Evolutionary conservation across 768 basidiomycete genomes (phyloP).

Genomic region (Clavulina sp.): DNA sequence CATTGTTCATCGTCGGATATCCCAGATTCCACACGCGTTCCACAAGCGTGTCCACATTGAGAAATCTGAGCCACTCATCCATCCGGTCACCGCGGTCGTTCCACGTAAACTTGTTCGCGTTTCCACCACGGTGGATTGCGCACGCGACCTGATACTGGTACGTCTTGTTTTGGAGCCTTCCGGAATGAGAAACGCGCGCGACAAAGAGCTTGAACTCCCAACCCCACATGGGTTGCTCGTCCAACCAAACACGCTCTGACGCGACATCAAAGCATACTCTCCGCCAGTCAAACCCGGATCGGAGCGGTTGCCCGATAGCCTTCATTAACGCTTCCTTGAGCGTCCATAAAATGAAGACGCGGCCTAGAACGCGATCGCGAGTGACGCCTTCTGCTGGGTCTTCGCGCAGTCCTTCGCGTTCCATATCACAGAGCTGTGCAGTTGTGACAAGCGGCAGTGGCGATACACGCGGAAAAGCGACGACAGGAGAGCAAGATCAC

Average conservation of each 20-base stretch:
- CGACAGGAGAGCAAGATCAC: neutral
- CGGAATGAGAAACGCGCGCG: slow-evolving; percentile 45
- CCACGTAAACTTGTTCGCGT: slow-evolving; percentile 9
- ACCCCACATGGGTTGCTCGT: slow-evolving; percentile 49
- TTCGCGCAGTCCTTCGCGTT: slow-evolving; percentile 32
- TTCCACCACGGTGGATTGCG: slow-evolving; percentile 11
- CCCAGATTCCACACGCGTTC: slow-evolving; percentile 10
- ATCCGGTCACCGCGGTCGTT: slow-evolving; percentile 4
- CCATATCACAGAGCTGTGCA: slow-evolving; percentile 29
- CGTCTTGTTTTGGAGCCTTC: slow-evolving; percentile 19
- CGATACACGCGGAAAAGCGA: neutral
- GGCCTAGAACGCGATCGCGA: slow-evolving; percentile 51
- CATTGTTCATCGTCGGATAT: no score
- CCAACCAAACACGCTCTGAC: slow-evolving; percentile 41
- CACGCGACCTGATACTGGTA: slow-evolving; percentile 12
- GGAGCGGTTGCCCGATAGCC: slow-evolving; percentile 54
- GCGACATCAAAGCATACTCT: slow-evolving; percentile 69
- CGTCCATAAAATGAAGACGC: slow-evolving; percentile 59
- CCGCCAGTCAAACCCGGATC: slow-evolving; percentile 57
- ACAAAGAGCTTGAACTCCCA: slow-evolving; percentile 81
- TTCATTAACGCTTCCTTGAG: slow-evolving; percentile 71
- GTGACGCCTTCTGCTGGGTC: slow-evolving; percentile 29
- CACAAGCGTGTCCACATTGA: slow-evolving; percentile 9
- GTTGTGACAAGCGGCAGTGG: slow-evolving; percentile 14
- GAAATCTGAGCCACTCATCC: slow-evolving; percentile 8